These are phyloP conservation scores for Myxozyma udenii DNA, from an alignment of 805 yeast genomes.

Conservation along the genomic window DNA sequence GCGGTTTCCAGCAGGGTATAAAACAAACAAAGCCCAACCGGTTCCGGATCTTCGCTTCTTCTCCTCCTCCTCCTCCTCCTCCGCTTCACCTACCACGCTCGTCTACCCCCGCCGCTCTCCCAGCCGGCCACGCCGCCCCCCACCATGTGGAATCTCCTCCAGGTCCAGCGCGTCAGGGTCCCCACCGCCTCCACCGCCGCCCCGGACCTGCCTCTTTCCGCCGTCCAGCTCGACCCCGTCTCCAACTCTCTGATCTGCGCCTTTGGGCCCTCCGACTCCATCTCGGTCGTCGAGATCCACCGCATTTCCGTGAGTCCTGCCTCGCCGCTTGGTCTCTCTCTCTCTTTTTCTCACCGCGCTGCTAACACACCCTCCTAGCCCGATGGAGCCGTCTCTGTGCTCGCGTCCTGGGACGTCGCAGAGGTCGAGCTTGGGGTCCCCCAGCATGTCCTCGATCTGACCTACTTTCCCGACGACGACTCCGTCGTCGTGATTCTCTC, in stretches of 20 bases:
- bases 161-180: conserved; percentile 34
- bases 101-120: too few relatives aligned
- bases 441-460: conserved; percentile 10
- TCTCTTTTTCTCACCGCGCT: background rate
- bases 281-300: conserved; percentile 9
- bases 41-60: too few relatives aligned
- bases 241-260: conserved; percentile 70
- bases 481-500: conserved; percentile 50
- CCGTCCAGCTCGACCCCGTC: conserved; percentile 65
- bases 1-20: too few relatives aligned
- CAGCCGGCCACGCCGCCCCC: too few relatives aligned
- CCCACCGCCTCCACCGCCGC: conserved; percentile 53
- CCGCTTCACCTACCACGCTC: too few relatives aligned
- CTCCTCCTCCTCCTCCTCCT: too few relatives aligned
- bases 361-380: background rate
- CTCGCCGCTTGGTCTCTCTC: background rate
- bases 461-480: conserved; percentile 18
- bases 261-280: conserved; percentile 44
- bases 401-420: conserved; percentile 4
- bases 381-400: background rate
- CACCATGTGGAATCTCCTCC: conserved; percentile 24
- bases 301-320: conserved; percentile 3
- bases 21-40: too few relatives aligned
- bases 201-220: conserved; percentile 57
- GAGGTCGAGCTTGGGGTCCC: background rate